phyloP scores from a whole-genome alignment of 164 flowering plant genomes.

The Vitis rotundifolia region DNA sequence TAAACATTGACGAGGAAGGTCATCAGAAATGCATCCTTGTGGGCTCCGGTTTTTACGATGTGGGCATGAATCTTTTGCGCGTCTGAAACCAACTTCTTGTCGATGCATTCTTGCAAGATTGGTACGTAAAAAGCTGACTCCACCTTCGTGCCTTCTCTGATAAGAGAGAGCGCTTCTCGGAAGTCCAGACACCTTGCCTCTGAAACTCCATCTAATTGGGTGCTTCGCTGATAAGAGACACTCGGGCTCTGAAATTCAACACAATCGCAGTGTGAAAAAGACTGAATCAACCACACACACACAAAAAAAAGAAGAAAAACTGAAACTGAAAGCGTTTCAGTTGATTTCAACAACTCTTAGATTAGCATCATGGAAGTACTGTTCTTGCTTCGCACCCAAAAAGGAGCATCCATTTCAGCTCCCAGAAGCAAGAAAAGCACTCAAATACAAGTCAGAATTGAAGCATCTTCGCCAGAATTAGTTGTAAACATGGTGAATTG shows the following conservation, averaged over 20 bases:
- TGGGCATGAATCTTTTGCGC: slow-evolving; percentile 58
- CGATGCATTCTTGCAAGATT: slow-evolving; percentile 61
- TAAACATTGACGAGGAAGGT: slow-evolving; percentile 68
- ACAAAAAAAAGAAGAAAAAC: not conserved
- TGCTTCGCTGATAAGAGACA: slow-evolving; percentile 40
- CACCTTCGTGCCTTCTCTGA: slow-evolving; percentile 34
- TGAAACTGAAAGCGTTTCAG: not conserved
- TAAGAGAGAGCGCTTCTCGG: slow-evolving; percentile 42
- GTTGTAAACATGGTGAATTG: not conserved
- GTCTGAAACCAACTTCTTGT: slow-evolving; percentile 37
- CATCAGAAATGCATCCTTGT: slow-evolving; percentile 46
- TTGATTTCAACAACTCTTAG: not conserved
- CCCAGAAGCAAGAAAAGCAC: too few species aligned
- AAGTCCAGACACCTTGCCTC: slow-evolving; percentile 40
- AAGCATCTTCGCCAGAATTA: not conserved
- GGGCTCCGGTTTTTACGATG: slow-evolving; percentile 61
- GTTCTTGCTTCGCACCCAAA: too few species aligned
- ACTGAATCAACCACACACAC: slow-evolving; percentile 5
- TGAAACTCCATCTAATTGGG: slow-evolving; percentile 24
- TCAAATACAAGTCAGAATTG: too few species aligned
- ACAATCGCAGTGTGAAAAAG: slow-evolving; percentile 3
- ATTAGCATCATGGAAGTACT: too few species aligned
- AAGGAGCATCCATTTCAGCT: too few species aligned
- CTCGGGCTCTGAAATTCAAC: slow-evolving; percentile 25
- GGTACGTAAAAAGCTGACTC: slow-evolving; percentile 57